These are phyloP conservation scores for Wickerhamiella allomyrinae DNA, from an alignment of 805 yeast species.

Conservation along the genomic window DNA sequence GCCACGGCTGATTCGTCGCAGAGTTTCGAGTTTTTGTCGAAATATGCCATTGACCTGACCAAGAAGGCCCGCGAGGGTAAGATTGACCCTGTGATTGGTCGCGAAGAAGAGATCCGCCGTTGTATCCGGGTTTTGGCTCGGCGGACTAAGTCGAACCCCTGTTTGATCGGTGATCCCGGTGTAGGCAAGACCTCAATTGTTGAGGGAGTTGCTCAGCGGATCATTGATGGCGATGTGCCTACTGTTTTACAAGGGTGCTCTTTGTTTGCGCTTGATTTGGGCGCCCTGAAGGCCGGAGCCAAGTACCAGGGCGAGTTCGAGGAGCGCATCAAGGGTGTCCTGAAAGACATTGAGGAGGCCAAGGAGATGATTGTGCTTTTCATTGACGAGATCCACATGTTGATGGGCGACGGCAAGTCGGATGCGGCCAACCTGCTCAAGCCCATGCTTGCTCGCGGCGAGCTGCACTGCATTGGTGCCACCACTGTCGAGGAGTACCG, in stretches of 20 bases:
- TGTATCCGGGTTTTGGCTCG: slow-evolving; percentile 92
- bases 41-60: slow-evolving; percentile 89
- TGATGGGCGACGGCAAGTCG: slow-evolving; percentile 97
- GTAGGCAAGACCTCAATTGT: slow-evolving; percentile 97
- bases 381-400: slow-evolving; percentile 97
- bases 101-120: slow-evolving; percentile 95
- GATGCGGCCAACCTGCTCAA: slow-evolving; percentile 94
- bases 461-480: slow-evolving; percentile 95
- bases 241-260: slow-evolving; percentile 66
- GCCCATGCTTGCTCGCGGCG: slow-evolving; percentile 95
- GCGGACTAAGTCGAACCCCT: slow-evolving; percentile 92
- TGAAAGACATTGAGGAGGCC: slow-evolving; percentile 83
- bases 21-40: slow-evolving; percentile 66
- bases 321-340: slow-evolving; percentile 92
- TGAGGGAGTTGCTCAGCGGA: slow-evolving; percentile 97
- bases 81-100: slow-evolving; percentile 95
- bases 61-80: slow-evolving; percentile 88
- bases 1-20: slow-evolving; percentile 86
- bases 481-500: slow-evolving; percentile 93
- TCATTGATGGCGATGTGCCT: slow-evolving; percentile 91
- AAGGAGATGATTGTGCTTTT: slow-evolving; percentile 75
- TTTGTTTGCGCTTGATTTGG: slow-evolving; percentile 79
- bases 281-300: slow-evolving; percentile 97
- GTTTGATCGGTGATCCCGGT: slow-evolving; percentile 97
- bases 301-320: slow-evolving; percentile 98